Conservation (phyloP, 345 rosid genomes). For the Garcia nutans region DNA sequence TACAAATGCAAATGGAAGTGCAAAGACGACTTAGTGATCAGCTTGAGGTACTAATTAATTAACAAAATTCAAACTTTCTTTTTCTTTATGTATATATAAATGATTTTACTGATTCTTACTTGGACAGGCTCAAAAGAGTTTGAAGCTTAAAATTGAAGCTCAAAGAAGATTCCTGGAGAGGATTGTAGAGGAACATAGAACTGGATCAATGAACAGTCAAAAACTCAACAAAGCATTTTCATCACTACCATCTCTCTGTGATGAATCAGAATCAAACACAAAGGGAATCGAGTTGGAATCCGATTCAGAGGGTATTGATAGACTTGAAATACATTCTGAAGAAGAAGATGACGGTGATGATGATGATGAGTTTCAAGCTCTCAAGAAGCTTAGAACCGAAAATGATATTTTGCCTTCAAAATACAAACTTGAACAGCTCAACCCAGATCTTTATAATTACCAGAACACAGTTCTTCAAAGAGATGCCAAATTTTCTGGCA, state of each 20-base stretch:
- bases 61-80: neutral
- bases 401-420: slow-evolving; percentile 14
- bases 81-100: neutral
- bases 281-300: slow-evolving; percentile 31
- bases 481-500: slow-evolving; percentile 18
- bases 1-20: slow-evolving; percentile 46
- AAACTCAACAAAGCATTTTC: slow-evolving; percentile 24
- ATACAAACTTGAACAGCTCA: slow-evolving; percentile 10
- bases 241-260: slow-evolving; percentile 48
- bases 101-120: no score
- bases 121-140: slow-evolving; percentile 45
- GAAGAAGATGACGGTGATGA: neutral
- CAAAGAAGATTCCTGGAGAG: slow-evolving; percentile 53
- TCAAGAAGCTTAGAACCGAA: slow-evolving; percentile 29
- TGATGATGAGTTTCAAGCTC: slow-evolving; percentile 20
- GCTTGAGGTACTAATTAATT: slow-evolving; percentile 35
- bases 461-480: slow-evolving; percentile 11
- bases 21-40: slow-evolving; percentile 41
- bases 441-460: slow-evolving; percentile 10
- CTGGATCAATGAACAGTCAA: slow-evolving; percentile 5
- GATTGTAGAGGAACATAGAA: slow-evolving; percentile 32
- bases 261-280: slow-evolving; percentile 48
- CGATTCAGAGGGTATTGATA: slow-evolving; percentile 32
- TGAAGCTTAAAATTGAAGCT: slow-evolving; percentile 56
- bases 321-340: slow-evolving; percentile 24